phyloP scores from a whole-genome alignment of 257 asterid species.

The Rauvolfia tetraphylla region DNA sequence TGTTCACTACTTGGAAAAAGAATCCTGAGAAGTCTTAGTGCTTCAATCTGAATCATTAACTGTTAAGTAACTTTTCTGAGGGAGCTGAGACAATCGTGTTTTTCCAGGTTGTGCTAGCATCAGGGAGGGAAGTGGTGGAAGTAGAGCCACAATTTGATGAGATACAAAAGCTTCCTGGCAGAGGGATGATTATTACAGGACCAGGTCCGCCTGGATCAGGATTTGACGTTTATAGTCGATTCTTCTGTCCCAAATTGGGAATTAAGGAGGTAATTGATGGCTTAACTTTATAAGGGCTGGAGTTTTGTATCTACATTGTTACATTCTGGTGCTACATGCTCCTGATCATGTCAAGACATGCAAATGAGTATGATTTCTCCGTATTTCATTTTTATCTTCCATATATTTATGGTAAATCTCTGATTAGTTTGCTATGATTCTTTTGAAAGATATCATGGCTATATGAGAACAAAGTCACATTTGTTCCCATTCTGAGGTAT shows the following conservation, averaged over 20 bases:
- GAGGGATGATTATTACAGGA: slow-evolving; percentile 75
- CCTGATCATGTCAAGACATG: background rate
- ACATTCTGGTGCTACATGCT: background rate
- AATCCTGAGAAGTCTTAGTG: background rate
- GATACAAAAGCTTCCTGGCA: slow-evolving; percentile 42
- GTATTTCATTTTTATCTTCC: background rate
- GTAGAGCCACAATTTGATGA: slow-evolving; percentile 49
- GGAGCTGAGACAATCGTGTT: background rate
- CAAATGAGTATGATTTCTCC: background rate
- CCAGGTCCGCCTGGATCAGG: slow-evolving; percentile 68
- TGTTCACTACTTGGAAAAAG: background rate
- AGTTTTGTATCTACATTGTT: background rate
- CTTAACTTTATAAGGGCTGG: slow-evolving; percentile 2
- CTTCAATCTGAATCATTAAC: background rate
- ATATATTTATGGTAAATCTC: background rate
- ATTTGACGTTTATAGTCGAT: slow-evolving; percentile 75
- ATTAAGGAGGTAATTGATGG: slow-evolving; percentile 50
- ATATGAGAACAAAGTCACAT: background rate
- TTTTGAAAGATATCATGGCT: background rate
- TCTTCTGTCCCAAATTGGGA: slow-evolving; percentile 77
- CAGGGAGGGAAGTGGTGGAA: slow-evolving; percentile 63
- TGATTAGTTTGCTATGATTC: background rate
- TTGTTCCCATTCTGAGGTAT: background rate
- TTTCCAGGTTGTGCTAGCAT: slow-evolving; percentile 67
- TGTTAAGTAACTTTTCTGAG: background rate